phyloP scores from a whole-genome alignment of 2,329 filamentous ascomycete species.

The Nemania serpens region DNA sequence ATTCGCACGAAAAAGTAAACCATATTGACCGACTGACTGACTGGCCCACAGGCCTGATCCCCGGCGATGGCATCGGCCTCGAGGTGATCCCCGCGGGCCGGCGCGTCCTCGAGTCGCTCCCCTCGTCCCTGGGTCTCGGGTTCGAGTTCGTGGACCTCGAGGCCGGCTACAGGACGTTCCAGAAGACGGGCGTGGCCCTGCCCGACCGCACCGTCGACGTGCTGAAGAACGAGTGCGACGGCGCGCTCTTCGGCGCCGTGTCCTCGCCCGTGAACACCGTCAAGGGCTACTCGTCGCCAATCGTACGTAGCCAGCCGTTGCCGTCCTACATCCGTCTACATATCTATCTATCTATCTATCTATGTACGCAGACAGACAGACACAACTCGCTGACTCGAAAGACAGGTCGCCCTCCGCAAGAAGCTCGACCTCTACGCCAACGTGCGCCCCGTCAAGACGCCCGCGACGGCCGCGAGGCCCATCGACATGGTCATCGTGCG shows the following conservation, averaged over 20 bases:
- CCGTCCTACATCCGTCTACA: too few relatives aligned
- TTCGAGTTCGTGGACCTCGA: conserved; percentile 94
- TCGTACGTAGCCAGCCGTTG: conserved; percentile 59
- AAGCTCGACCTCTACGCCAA: conserved; percentile 95
- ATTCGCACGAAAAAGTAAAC: background rate
- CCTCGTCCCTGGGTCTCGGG: conserved; percentile 85
- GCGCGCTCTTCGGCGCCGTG: conserved; percentile 94
- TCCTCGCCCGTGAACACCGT: conserved; percentile 88
- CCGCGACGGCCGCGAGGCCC: conserved; percentile 65
- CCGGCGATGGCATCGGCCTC: conserved; percentile 96
- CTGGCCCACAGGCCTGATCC: conserved; percentile 78
- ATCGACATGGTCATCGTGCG: conserved; percentile 98
- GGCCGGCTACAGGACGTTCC: conserved; percentile 92
- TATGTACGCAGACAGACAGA: too few relatives aligned
- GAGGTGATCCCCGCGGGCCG: conserved; percentile 97
- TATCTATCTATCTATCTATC: too few relatives aligned
- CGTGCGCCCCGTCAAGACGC: conserved; percentile 91
- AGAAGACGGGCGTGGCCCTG: conserved; percentile 84
- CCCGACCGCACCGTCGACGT: conserved; percentile 89
- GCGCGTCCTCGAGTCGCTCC: conserved; percentile 88
- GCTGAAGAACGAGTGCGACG: conserved; percentile 91
- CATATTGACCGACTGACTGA: background rate
- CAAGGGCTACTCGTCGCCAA: conserved; percentile 94
- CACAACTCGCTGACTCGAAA: background rate
- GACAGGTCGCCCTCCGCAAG: conserved; percentile 81